Conservation (phyloP, 306 rosid species). For the Morella rubra region DNA sequence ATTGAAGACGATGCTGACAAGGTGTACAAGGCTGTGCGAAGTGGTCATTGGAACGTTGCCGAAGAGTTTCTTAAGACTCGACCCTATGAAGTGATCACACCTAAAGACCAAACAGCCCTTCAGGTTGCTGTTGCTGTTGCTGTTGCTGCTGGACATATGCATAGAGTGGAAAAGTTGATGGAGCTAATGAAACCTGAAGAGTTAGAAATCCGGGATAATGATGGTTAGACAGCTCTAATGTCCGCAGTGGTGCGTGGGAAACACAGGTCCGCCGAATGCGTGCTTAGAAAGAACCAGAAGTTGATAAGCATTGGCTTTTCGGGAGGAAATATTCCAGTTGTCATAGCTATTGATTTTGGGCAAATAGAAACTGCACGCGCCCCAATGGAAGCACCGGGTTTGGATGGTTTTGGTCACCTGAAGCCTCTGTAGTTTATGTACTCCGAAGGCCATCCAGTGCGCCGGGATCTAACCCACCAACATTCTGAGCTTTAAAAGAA, state of each 20-base stretch:
- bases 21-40: not conserved
- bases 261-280: not conserved
- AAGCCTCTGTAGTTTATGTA: no score
- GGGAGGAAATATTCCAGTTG: not conserved
- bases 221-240: not conserved
- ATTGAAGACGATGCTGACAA: no score
- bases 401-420: no score
- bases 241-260: not conserved
- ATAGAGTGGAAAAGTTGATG: slow-evolving; percentile 1
- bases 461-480: no score
- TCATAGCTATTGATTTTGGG: not conserved
- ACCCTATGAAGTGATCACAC: not conserved
- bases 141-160: not conserved
- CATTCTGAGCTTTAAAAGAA: no score
- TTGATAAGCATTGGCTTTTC: not conserved
- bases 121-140: not conserved
- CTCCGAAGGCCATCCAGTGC: no score
- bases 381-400: no score
- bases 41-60: not conserved
- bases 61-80: not conserved
- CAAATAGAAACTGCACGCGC: not conserved
- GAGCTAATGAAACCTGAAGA: not conserved
- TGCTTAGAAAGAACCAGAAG: not conserved
- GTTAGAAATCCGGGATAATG: not conserved
- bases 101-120: not conserved